Conservation (phyloP, 2,329 filamentous ascomycete species). For the Arthrobotrys musiformis region DNA sequence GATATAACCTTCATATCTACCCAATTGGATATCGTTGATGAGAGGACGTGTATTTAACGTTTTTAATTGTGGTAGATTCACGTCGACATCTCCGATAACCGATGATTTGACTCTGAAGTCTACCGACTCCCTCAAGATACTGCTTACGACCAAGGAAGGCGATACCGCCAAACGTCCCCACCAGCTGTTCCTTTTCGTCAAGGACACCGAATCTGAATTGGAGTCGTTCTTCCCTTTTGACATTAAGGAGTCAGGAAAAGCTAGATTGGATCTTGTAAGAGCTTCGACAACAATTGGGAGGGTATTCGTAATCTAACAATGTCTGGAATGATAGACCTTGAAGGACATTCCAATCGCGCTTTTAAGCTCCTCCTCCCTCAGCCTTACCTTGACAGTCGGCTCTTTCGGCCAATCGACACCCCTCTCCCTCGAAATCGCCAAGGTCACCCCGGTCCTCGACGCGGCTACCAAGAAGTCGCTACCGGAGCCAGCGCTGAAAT, state of each 20-base stretch:
- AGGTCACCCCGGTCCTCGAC: slow-evolving; percentile 72
- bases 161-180: slow-evolving; percentile 85
- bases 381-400: slow-evolving; percentile 83
- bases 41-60: neutral
- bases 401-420: slow-evolving; percentile 81
- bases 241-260: slow-evolving; percentile 85
- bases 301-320: neutral
- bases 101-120: slow-evolving; percentile 73
- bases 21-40: neutral
- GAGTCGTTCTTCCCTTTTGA: slow-evolving; percentile 87
- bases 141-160: slow-evolving; percentile 82
- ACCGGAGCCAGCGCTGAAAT: slow-evolving; percentile 72
- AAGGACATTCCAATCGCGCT: slow-evolving; percentile 90
- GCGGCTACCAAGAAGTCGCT: slow-evolving; percentile 68
- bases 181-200: slow-evolving; percentile 89
- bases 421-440: slow-evolving; percentile 72
- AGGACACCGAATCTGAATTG: slow-evolving; percentile 77
- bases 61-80: slow-evolving; percentile 67
- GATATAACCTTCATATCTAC: neutral
- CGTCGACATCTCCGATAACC: slow-evolving; percentile 70
- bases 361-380: slow-evolving; percentile 75
- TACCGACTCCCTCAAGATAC: slow-evolving; percentile 80
- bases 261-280: slow-evolving; percentile 80
- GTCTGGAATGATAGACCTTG: slow-evolving; percentile 71
- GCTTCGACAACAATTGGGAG: neutral